A percentile compares a stretch with the other conserved stretches of the same genome.
These are phyloP conservation scores for Dipodascus geniculatus DNA, from an alignment of 805 yeast species.

Conservation along the genomic window DNA sequence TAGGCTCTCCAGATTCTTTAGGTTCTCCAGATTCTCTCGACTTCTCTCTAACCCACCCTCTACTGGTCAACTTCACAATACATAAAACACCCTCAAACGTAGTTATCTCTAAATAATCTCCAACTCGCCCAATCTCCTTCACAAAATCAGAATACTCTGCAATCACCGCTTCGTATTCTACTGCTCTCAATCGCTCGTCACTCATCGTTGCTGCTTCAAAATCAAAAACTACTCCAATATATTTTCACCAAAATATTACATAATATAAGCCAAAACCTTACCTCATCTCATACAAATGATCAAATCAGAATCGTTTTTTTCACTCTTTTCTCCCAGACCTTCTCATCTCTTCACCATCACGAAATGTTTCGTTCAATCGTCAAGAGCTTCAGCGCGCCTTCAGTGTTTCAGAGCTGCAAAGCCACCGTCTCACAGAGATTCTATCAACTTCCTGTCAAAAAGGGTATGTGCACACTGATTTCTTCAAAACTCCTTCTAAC, in stretches of 20 bases:
- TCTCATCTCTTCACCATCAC: neutral
- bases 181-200: neutral
- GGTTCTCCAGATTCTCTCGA: no score
- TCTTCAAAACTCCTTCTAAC: neutral
- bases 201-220: neutral
- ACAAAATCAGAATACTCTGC: neutral
- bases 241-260: neutral
- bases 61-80: neutral
- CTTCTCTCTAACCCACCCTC: no score
- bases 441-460: neutral
- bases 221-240: neutral
- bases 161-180: no score
- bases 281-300: neutral
- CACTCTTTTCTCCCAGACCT: neutral
- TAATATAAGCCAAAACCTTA: neutral
- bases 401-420: neutral
- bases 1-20: no score
- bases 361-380: neutral
- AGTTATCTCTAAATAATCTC: neutral
- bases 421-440: neutral
- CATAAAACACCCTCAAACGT: neutral
- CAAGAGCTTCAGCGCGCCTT: neutral
- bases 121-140: neutral
- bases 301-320: neutral
- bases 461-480: neutral